These are phyloP conservation scores for Cyathus striatus DNA, from an alignment of 768 basidiomycete species.

Conservation along the genomic window DNA sequence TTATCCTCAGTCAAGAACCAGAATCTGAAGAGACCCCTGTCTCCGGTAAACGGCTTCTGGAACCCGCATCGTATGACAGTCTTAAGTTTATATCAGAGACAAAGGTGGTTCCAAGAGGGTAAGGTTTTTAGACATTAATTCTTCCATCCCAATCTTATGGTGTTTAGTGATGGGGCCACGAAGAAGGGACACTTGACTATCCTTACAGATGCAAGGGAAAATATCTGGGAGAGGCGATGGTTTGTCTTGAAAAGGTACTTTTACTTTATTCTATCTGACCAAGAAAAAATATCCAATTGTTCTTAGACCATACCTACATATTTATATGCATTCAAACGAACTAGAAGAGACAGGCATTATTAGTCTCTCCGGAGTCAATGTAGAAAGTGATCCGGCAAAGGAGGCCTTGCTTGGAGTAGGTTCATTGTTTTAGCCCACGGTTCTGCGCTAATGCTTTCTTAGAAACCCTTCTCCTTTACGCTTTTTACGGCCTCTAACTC, in stretches of 20 bases:
- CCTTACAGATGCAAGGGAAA: constrained; percentile 73
- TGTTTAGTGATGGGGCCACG: constrained; percentile 66
- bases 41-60: constrained; percentile 23
- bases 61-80: constrained; percentile 38
- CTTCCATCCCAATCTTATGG: neutral
- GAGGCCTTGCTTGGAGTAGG: constrained; percentile 83
- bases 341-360: constrained; percentile 79
- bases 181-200: constrained; percentile 84
- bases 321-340: constrained; percentile 83
- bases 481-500: constrained; percentile 92
- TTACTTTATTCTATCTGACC: constrained; percentile 4
- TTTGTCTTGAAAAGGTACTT: constrained; percentile 85
- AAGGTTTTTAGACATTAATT: constrained; percentile 13
- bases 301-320: constrained; percentile 80
- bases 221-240: constrained; percentile 81
- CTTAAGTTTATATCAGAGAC: constrained; percentile 70
- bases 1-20: constrained; percentile 72
- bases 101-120: constrained; percentile 73
- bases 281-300: constrained; percentile 2
- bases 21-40: constrained; percentile 46
- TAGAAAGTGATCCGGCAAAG: constrained; percentile 84
- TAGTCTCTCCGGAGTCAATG: constrained; percentile 78
- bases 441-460: constrained; percentile 6
- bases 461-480: constrained; percentile 87
- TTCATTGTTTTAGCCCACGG: constrained; percentile 9